Conservation (phyloP, 1,284 basidiomycete species). For the Wallemia mellicola region DNA sequence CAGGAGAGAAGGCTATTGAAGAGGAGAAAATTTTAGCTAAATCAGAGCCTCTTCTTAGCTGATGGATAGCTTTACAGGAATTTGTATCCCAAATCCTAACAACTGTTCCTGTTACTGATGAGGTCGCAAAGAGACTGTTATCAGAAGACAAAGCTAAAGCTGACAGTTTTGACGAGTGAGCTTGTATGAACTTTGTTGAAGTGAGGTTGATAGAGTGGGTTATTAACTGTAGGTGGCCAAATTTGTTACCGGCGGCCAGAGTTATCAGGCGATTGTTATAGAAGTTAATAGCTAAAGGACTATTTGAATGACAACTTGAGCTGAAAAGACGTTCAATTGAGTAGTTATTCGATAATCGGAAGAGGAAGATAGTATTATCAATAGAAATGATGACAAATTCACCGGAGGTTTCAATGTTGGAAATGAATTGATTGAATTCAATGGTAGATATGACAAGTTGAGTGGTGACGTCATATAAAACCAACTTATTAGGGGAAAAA, state of each 20-base stretch:
- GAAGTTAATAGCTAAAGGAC: too few relatives aligned
- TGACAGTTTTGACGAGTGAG: neutral
- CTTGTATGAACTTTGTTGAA: neutral
- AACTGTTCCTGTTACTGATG: neutral
- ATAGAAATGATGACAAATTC: too few relatives aligned
- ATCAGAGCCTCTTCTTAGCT: neutral
- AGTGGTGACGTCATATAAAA: too few relatives aligned
- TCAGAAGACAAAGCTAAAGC: neutral
- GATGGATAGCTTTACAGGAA: neutral
- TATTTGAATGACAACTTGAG: too few relatives aligned
- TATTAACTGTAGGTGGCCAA: neutral
- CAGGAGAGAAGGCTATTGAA: neutral
- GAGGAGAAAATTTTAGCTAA: neutral
- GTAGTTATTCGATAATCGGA: too few relatives aligned
- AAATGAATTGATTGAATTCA: too few relatives aligned
- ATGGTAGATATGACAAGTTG: too few relatives aligned
- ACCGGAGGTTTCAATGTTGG: too few relatives aligned
- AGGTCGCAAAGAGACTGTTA: neutral
- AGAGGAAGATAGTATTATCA: neutral
- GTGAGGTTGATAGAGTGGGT: neutral
- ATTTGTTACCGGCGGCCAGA: neutral
- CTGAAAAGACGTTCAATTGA: too few relatives aligned
- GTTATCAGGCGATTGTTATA: too few relatives aligned
- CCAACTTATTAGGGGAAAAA: too few relatives aligned
- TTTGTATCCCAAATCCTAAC: neutral